Conservation (phyloP, 164 flowering plant genomes). For the Tinospora cordifolia region DNA sequence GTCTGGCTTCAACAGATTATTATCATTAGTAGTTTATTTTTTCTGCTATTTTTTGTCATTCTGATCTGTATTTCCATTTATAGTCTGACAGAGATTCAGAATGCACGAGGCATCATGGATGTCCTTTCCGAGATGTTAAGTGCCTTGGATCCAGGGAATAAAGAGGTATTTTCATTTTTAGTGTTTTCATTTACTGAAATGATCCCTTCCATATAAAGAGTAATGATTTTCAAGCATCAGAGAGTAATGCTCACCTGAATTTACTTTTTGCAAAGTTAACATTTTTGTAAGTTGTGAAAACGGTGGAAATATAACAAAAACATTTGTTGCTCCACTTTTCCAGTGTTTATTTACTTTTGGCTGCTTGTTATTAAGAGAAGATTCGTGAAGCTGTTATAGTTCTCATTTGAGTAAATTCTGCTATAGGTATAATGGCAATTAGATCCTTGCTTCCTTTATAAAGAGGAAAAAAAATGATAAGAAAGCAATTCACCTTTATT, state of each 20-base stretch:
- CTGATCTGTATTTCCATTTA: constrained; percentile 1
- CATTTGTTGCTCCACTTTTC: not conserved
- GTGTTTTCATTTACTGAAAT: not conserved
- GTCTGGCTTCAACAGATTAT: not conserved
- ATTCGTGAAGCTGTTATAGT: not conserved
- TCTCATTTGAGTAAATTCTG: not conserved
- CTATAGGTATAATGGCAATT: not conserved
- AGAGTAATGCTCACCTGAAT: too few species aligned
- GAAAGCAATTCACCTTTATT: too few species aligned
- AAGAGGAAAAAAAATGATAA: too few species aligned
- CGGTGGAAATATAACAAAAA: not conserved
- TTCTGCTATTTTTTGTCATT: not conserved
- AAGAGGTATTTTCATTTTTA: constrained; percentile 23
- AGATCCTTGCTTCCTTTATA: not conserved
- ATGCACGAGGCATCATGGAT: constrained; percentile 96
- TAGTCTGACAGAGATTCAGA: constrained; percentile 91
- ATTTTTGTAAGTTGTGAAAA: not conserved
- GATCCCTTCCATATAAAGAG: not conserved
- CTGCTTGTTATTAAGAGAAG: too few species aligned
- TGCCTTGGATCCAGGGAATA: constrained; percentile 72
- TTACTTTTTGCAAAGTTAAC: not conserved
- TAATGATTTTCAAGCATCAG: not conserved
- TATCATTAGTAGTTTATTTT: constrained; percentile 4
- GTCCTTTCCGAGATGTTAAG: constrained; percentile 94
- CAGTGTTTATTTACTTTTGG: too few species aligned